phyloP scores from a whole-genome alignment of 75 land plant genomes.

The Selaginella moellendorffii region DNA sequence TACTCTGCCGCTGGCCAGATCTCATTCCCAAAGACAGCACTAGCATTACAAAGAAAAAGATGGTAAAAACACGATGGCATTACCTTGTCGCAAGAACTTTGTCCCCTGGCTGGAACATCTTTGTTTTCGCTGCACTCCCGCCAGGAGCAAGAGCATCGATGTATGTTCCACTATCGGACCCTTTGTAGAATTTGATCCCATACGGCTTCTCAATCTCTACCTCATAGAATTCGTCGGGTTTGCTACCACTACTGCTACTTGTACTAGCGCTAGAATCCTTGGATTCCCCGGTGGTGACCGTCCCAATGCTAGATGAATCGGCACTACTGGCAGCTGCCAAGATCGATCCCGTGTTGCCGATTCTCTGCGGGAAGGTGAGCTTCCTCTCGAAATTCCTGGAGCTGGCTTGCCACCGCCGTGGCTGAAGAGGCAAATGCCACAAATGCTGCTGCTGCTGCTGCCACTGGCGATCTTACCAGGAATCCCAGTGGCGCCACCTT shows the following conservation, averaged over 20 bases:
- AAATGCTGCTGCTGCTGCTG: too few relatives aligned
- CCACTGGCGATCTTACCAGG: too few relatives aligned
- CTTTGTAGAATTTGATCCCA: constrained; percentile 78
- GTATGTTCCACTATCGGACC: constrained; percentile 83
- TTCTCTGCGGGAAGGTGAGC: too few relatives aligned
- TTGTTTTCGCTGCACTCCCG: constrained; percentile 48
- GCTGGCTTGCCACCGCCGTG: too few relatives aligned
- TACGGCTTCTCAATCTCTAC: constrained; percentile 83
- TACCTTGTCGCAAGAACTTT: constrained; percentile 86
- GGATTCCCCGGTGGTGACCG: too few relatives aligned
- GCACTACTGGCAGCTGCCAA: too few relatives aligned
- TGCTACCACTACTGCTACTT: not conserved
- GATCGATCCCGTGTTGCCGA: too few relatives aligned
- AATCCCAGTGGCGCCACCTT: too few relatives aligned
- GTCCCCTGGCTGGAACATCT: constrained; percentile 67
- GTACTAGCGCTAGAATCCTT: not conserved
- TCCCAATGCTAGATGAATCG: too few relatives aligned
- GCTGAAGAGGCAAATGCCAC: too few relatives aligned
- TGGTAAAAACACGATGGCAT: not conserved
- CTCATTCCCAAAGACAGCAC: constrained; percentile 95
- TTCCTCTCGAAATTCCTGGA: too few relatives aligned
- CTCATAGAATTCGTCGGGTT: constrained; percentile 59
- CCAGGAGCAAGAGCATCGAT: constrained; percentile 92
- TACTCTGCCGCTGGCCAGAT: constrained; percentile 99
- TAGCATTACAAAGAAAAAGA: constrained; percentile 16